phyloP scores from a whole-genome alignment of 208 protist genomes.

The Crithidia bombi region DNA sequence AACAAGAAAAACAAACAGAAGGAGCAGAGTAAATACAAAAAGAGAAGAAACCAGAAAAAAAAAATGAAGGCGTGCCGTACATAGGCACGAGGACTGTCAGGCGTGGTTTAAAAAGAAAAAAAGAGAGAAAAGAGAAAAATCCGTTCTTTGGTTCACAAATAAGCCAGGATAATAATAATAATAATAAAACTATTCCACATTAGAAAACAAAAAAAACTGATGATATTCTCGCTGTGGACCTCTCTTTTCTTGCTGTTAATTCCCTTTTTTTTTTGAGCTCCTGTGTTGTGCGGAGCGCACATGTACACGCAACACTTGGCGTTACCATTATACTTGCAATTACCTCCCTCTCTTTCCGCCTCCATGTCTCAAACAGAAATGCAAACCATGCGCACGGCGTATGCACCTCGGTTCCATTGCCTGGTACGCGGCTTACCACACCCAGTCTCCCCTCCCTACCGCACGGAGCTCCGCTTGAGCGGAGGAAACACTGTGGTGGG shows the following conservation, averaged over 20 bases:
- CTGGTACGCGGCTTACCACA: background rate
- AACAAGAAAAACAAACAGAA: background rate
- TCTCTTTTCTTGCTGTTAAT: no score
- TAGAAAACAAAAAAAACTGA: background rate
- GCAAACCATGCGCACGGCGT: no score
- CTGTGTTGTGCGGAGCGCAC: no score
- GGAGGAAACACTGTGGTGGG: constrained; percentile 8
- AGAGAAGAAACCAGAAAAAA: constrained; percentile 1
- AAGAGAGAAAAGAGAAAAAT: background rate
- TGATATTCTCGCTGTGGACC: no score
- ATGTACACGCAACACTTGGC: no score
- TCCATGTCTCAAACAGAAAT: no score
- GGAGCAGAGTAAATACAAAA: background rate
- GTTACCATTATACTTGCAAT: no score
- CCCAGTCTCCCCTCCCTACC: background rate
- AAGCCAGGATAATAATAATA: no score
- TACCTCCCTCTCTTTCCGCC: no score
- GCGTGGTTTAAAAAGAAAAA: background rate
- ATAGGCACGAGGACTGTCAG: background rate
- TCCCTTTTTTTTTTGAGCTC: no score
- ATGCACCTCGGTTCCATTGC: no score
- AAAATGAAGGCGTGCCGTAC: constrained; percentile 1
- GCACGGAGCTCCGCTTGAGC: constrained; percentile 1
- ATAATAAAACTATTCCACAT: background rate
- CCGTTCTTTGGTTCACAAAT: no score